Base-by-base conservation (phyloP, 371 early-diverging fungal genomes). In the Mortierella sp. region DNA sequence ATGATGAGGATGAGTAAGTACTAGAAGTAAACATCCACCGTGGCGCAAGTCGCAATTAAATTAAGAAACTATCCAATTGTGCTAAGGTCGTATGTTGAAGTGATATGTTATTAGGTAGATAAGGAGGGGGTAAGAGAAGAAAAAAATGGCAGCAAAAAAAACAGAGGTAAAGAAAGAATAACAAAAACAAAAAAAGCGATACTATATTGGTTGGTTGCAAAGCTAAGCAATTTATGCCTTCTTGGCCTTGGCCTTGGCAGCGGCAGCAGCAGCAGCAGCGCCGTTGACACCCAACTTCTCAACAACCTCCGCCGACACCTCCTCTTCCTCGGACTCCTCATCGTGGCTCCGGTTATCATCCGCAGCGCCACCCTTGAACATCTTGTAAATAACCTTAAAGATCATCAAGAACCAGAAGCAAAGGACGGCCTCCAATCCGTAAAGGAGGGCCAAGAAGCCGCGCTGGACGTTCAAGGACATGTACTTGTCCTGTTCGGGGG, bases 321-420 rank as follows among this genome's bases (percentile, higher is more conserved):
- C 58, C 16, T 71, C 80, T 44, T 84, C 85, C 68, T 75, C 78
- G 7, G 85, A 85, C 10, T 85, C 91, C 55, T 93, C 93, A 41
- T 90, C 90, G 71, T 93, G 93, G 74, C 93, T 93, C 14, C 95
- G 93, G 78, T 90, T 93, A 81, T 96, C 96, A 68, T 94, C 93
- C 16, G 94, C 92, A 71, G 89, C 89, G n/a, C 89, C 89, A 29
- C 92, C 93, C 70, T 88, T 89, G 72, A 95, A 81, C 71, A 96
- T 93, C 74, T 92, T 89, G 73, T 90, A 79, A 73, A 96, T 91
- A 35, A 96, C 93, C 73, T 88, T 89, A 71, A 95, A 81, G 79
- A 97, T 95, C 90, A 96, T 90, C 44, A 88, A 80, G 83, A 96
- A 93, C 97, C 97, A 97, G 78, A 94, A 95, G 70, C 95, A 82